Evolutionary conservation across 108 stramenopile species (phyloP), one percentile per base, ranked within the genome.

Genomic region (Hondaea fermentalgiana): DNA sequence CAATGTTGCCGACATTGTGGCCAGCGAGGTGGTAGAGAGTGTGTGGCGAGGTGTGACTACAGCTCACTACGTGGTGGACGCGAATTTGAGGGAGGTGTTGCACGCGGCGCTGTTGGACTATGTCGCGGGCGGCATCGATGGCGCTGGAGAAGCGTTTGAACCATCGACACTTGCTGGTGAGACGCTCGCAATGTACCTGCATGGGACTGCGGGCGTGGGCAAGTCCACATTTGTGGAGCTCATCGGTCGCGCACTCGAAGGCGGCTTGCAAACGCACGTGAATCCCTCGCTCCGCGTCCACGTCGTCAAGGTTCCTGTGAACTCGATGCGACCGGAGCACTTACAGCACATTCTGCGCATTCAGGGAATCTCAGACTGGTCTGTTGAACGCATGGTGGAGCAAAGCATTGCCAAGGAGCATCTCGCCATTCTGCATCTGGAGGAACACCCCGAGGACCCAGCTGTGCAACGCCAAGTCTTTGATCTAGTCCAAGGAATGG

Each of bases 321-420:
- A 83, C 5, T 83, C 76, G n/a, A 53, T 83, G 49, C 45, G 76
- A 2, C 76, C 76, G 10, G 76, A 53, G 51, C 76, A 83, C 76
- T 3, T 83, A 4, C 76, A 83, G 76, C 76, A 83, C 25, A 83
- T 83, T 53, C 28, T 83, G 51, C 76, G 76, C 51, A 53, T 83
- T 12, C 76, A 83, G 45, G 76, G 76, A 14, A 83, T 83, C 12
- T 83, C 76, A 12, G 76, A 83, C 51, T 83, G 76, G 76, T 83
- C 76, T 16, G 76, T 83, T 1, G 76, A 83, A 4, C 76, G 76
- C 51, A 83, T 83, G 76, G 49, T 83, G 76, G 76, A 83, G 23
- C 76, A 83, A 35, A 83, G 76, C 51, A 83, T 83, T 83, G 76
- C 76, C 19, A 83, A 83, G 51, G 76, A 83, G 76, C 45, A 83